phyloP scores from a whole-genome alignment of 1,284 basidiomycete species.

The Malassezia furfur region DNA sequence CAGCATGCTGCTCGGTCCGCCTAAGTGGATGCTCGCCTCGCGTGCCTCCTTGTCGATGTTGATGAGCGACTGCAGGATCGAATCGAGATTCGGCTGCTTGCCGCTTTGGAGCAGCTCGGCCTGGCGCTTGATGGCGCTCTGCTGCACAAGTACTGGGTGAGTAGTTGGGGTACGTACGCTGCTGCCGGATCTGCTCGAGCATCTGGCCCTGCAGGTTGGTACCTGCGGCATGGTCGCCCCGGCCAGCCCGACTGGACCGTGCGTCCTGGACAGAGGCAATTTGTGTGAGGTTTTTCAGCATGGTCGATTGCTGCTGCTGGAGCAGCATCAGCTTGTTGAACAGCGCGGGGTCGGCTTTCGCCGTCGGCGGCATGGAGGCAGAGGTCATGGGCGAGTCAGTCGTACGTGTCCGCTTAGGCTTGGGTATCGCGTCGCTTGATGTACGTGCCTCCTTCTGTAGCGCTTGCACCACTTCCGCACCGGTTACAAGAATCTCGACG shows the following conservation, averaged over 20 bases:
- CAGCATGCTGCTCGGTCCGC: conserved; percentile 22
- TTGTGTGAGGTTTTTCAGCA: conserved; percentile 32
- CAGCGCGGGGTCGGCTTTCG: conserved; percentile 21
- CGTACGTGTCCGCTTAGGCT: conserved; percentile 21
- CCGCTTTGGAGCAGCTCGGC: conserved; percentile 24
- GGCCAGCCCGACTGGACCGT: too few relatives aligned
- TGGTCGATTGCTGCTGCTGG: conserved; percentile 30
- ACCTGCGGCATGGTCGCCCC: neutral
- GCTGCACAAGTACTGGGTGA: conserved; percentile 18
- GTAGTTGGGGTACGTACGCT: conserved; percentile 1
- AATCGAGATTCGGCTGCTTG: conserved; percentile 24
- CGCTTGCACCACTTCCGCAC: neutral
- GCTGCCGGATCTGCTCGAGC: conserved; percentile 29
- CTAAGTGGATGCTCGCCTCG: conserved; percentile 29
- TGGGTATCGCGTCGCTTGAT: conserved; percentile 1
- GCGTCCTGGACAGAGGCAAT: conserved; percentile 17
- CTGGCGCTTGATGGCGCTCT: conserved; percentile 26
- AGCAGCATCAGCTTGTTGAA: conserved; percentile 29
- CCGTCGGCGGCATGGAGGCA: neutral
- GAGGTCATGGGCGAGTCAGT: conserved; percentile 20
- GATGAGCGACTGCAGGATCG: conserved; percentile 28
- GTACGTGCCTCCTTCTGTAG: conserved; percentile 1
- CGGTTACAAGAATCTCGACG: neutral
- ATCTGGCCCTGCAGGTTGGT: conserved; percentile 23
- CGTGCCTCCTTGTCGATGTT: conserved; percentile 37